Evolutionary conservation across 2,329 filamentous ascomycete genomes (phyloP).

Genomic region (Aspergillus sp.): DNA sequence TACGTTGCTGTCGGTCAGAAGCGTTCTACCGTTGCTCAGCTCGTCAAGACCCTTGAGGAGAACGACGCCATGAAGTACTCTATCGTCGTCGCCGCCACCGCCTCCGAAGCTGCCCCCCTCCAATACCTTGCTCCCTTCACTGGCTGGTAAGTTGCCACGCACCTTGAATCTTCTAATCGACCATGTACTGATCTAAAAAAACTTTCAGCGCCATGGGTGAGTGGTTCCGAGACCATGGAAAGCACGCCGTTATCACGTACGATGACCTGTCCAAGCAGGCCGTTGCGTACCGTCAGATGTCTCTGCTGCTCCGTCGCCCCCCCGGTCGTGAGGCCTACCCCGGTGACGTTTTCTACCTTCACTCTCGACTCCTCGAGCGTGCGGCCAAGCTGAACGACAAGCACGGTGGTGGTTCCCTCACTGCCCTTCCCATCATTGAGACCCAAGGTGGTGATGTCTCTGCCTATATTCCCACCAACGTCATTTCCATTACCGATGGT

Average conservation of each 20-base stretch:
- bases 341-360: conserved; percentile 98
- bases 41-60: conserved; percentile 99
- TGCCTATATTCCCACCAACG: conserved; percentile 99
- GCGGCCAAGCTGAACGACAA: conserved; percentile 98
- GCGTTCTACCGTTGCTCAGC: conserved; percentile 97
- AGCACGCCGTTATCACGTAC: conserved; percentile 85
- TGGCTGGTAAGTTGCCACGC: conserved; percentile 44
- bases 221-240: conserved; percentile 78
- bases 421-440: conserved; percentile 96
- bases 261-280: conserved; percentile 98
- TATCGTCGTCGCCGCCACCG: conserved; percentile 90
- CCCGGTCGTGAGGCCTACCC: conserved; percentile 99
- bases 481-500: conserved; percentile 99
- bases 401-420: conserved; percentile 93
- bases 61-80: conserved; percentile 99
- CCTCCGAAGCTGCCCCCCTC: conserved; percentile 92
- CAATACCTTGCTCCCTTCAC: conserved; percentile 96
- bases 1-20: conserved; percentile 99
- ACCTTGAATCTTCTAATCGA: too few relatives aligned
- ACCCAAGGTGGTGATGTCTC: conserved; percentile 99
- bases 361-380: conserved; percentile 99
- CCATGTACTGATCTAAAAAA: too few relatives aligned
- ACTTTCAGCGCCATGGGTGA: conserved; percentile 56
- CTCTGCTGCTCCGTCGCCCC: conserved; percentile 92
- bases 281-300: conserved; percentile 98